phyloP scores from a whole-genome alignment of 1,139 yeast genomes.

The Saccharomyces hybrid region DNA sequence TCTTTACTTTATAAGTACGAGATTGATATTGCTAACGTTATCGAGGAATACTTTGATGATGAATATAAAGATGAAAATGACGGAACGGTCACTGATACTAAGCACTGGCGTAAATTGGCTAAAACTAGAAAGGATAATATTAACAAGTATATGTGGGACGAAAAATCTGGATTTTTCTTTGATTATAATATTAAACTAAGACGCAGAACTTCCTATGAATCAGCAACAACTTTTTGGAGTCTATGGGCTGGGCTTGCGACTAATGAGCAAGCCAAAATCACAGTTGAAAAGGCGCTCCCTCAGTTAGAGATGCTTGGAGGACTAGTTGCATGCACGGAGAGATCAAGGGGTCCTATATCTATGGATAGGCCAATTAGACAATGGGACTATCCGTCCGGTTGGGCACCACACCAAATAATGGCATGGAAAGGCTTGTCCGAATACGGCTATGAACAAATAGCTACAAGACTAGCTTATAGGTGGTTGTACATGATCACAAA shows the following conservation, averaged over 20 bases:
- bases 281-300: conserved; percentile 52
- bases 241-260: conserved; percentile 79
- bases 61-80: conserved; percentile 33
- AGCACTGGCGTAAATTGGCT: conserved; percentile 56
- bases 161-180: conserved; percentile 65
- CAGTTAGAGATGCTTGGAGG: conserved; percentile 87
- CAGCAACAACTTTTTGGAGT: conserved; percentile 91
- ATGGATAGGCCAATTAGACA: conserved; percentile 77
- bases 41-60: conserved; percentile 51
- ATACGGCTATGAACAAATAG: conserved; percentile 62
- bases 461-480: conserved; percentile 68
- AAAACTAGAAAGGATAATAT: conserved; percentile 48
- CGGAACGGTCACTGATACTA: conserved; percentile 43
- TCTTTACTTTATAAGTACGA: conserved; percentile 86
- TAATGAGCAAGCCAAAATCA: conserved; percentile 57
- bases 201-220: conserved; percentile 59
- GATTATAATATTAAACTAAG: conserved; percentile 68
- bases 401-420: conserved; percentile 97
- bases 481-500: conserved; percentile 89
- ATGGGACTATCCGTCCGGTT: conserved; percentile 97
- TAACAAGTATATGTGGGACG: conserved; percentile 78
- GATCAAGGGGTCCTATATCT: conserved; percentile 66
- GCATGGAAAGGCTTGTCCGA: conserved; percentile 83
- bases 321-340: conserved; percentile 73
- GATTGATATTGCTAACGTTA: conserved; percentile 63